Evolutionary conservation across 225 moss, liverwort and hornwort genomes (phyloP), one percentile per base, ranked within the genome.

Genomic region (Marchantia paleacea): DNA sequence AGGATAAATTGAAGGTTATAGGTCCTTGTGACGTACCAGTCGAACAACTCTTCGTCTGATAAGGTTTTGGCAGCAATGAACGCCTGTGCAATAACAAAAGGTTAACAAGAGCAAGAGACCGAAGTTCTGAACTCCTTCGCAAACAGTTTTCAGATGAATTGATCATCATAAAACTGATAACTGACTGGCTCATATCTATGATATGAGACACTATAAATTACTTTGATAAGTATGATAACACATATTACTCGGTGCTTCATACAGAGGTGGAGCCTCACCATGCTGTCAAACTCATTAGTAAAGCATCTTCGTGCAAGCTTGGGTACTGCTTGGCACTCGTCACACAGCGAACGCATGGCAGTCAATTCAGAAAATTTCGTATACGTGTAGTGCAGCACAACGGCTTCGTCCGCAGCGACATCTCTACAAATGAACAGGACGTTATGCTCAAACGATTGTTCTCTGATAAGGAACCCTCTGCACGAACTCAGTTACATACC

Each of bases 371-470:
- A 69, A 8, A 81, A 55, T 25, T 30, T 81, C 13, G 83, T 81
- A 52, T 86, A 86, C 0, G 78, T 69, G 78, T 81, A 86, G 83
- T 86, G 86, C 66, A 86, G 81, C 39, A 83, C 80, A 18, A 81
- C 75, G 14, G 81, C 77, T 80, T 83, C 83, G 15, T 79, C 78
- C 39, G 78, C 29, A 19, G 50, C 68, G 29, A 28, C 54, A 24
- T 78, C 65, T 74, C 80, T 83, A 61, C n/a, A 70, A 24, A 28
- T 54, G 55, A 57, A 52, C 39, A 73, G 39, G 60, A 77, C 52
- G 47, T 54, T 16, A 70, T 30, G 7, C 16, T 57, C 29, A n/a
- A 29, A 60, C 70, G 30, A 24, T 65, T 28, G 24, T 65, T 65
- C 22, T 28, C 26, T 25, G 7, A 11, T 39, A 26, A 24, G n/a